phyloP scores from a whole-genome alignment of 805 yeast genomes.

The Jamesozyma spencerorum region DNA sequence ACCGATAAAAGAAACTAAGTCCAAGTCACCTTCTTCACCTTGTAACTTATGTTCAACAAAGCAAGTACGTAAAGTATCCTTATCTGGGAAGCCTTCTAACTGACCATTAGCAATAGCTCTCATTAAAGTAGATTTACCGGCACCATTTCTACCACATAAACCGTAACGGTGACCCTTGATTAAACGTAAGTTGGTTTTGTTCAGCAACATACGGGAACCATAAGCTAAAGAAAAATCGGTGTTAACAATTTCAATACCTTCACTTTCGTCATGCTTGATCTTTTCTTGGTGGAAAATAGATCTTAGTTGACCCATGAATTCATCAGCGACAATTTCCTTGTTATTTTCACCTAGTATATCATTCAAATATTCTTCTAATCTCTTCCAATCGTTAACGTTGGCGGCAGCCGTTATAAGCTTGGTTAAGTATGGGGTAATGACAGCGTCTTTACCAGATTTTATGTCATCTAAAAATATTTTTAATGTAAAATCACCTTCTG shows the following conservation, averaged over 20 bases:
- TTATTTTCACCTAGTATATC: conserved; percentile 32
- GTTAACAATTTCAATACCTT: conserved; percentile 85
- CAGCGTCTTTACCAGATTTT: conserved; percentile 11
- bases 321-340: conserved; percentile 30
- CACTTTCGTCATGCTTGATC: conserved; percentile 50
- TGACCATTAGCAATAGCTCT: conserved; percentile 94
- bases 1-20: conserved; percentile 79
- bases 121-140: conserved; percentile 96
- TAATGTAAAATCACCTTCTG: conserved; percentile 8
- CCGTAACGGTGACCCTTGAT: conserved; percentile 96
- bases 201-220: conserved; percentile 93
- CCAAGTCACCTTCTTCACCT: conserved; percentile 88
- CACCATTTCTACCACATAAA: conserved; percentile 96
- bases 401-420: conserved; percentile 50
- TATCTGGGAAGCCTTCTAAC: conserved; percentile 93
- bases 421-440: conserved; percentile 39
- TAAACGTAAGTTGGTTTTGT: conserved; percentile 81
- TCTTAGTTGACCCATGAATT: conserved; percentile 43
- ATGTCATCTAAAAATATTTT: conserved; percentile 22
- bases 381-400: conserved; percentile 66
- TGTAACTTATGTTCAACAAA: conserved; percentile 95
- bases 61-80: conserved; percentile 79
- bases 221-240: conserved; percentile 93
- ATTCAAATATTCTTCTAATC: conserved; percentile 46
- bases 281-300: conserved; percentile 40